These are phyloP conservation scores for Globisporangium perplexum DNA, from an alignment of 352 stramenopile species.

Conservation along the genomic window DNA sequence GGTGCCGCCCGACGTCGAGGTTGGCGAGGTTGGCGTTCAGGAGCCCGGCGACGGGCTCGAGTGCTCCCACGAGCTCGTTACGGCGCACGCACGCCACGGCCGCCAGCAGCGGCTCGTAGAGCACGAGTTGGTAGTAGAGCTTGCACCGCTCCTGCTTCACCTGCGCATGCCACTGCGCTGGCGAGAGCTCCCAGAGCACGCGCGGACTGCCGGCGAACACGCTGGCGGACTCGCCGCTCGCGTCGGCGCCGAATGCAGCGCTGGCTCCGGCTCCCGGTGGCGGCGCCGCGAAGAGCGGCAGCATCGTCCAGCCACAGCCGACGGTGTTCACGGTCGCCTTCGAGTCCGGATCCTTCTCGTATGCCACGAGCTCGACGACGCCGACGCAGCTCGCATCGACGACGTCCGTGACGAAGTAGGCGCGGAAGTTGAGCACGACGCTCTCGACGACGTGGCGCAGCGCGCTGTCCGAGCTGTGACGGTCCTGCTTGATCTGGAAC, in stretches of 20 bases:
- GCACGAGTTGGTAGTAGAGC: conserved; percentile 59
- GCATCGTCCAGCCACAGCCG: conserved; percentile 90
- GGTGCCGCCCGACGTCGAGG: conserved; percentile 60
- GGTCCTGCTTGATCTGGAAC: conserved; percentile 44
- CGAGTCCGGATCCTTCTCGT: conserved; percentile 77
- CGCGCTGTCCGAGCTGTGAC: conserved; percentile 33
- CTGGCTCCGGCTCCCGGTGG: conserved; percentile 7
- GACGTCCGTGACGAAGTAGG: conserved; percentile 83
- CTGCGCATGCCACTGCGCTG: conserved; percentile 47
- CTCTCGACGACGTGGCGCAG: conserved; percentile 49
- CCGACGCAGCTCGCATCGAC: conserved; percentile 88
- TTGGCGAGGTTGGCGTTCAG: conserved; percentile 66
- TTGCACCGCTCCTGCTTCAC: conserved; percentile 51
- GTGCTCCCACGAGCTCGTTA: conserved; percentile 83
- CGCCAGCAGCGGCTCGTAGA: conserved; percentile 51
- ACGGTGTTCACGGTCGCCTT: conserved; percentile 63
- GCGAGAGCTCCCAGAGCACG: conserved; percentile 54
- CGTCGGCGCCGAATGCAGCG: conserved; percentile 22
- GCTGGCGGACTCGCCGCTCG: conserved; percentile 47
- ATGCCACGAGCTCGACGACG: conserved; percentile 91
- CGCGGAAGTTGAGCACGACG: conserved; percentile 54
- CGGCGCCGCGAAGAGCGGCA: conserved; percentile 81
- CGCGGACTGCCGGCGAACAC: conserved; percentile 73
- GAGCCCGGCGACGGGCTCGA: conserved; percentile 72
- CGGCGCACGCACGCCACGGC: conserved; percentile 68